phyloP scores from a whole-genome alignment of 2,329 filamentous ascomycete species.

The Ascochyta rabiei region DNA sequence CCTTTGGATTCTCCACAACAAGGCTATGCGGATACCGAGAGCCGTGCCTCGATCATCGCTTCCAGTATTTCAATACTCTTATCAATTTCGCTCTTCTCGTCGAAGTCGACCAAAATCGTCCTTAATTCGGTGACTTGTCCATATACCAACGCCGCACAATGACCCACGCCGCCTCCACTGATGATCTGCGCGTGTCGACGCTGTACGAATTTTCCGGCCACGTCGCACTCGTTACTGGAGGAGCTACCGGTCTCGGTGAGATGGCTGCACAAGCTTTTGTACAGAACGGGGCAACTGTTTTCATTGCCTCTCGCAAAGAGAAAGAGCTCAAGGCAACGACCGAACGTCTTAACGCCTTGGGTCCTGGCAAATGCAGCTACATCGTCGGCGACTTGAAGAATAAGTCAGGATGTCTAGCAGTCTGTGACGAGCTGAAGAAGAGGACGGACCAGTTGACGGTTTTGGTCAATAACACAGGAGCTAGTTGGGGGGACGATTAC shows the following conservation, averaged over 20 bases:
- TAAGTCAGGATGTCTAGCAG: constrained; percentile 56
- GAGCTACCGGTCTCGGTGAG: constrained; percentile 59
- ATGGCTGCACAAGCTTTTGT: constrained; percentile 63
- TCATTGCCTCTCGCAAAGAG: constrained; percentile 61
- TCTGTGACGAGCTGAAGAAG: constrained; percentile 57
- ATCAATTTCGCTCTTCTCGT: not conserved
- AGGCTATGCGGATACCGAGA: constrained; percentile 5
- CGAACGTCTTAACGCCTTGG: constrained; percentile 57
- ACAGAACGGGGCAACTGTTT: constrained; percentile 59
- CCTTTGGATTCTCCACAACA: constrained; percentile 1
- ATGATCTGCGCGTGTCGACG: constrained; percentile 40
- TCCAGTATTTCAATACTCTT: not conserved
- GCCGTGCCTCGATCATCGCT: constrained; percentile 2
- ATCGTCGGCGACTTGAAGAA: constrained; percentile 60
- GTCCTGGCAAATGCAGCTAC: constrained; percentile 58
- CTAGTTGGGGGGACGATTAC: constrained; percentile 62
- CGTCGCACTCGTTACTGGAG: constrained; percentile 58
- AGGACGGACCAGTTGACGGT: constrained; percentile 53
- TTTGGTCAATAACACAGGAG: constrained; percentile 60
- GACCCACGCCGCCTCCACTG: constrained; percentile 39
- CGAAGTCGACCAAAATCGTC: not conserved
- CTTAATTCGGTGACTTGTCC: too few relatives aligned
- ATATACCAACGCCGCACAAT: constrained; percentile 18
- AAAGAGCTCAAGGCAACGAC: constrained; percentile 56
- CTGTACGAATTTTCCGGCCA: constrained; percentile 47